A percentile compares a stretch with the other conserved stretches of the same genome.
Evolutionary conservation across 768 basidiomycete genomes (phyloP).

Genomic region (Macrolepiota albuminosa): DNA sequence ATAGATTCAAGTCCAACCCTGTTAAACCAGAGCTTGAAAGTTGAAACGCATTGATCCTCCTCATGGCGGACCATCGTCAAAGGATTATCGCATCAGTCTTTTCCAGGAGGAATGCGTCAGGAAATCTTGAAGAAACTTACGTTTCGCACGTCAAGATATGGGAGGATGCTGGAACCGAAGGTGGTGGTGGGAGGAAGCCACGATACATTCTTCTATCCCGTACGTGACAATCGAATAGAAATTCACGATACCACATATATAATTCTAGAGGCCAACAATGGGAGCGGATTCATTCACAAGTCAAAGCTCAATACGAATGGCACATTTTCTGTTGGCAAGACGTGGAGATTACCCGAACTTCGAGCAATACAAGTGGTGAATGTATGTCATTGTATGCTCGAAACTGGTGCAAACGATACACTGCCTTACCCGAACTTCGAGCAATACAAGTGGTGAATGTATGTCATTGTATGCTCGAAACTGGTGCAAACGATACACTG

Average conservation of each 20-base stretch:
- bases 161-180: slow-evolving; percentile 75
- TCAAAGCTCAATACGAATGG: slow-evolving; percentile 94
- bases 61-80: slow-evolving; percentile 50
- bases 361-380: slow-evolving; percentile 70
- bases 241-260: slow-evolving; percentile 7
- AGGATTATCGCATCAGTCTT: slow-evolving; percentile 84
- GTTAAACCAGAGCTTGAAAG: background rate
- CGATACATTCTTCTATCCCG: slow-evolving; percentile 89
- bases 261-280: slow-evolving; percentile 51
- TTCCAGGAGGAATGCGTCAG: slow-evolving; percentile 60
- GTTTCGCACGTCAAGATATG: slow-evolving; percentile 89
- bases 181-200: slow-evolving; percentile 72
- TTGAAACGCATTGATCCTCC: background rate
- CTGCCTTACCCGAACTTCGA: slow-evolving; percentile 65
- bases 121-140: slow-evolving; percentile 71
- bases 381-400: slow-evolving; percentile 41
- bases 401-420: slow-evolving; percentile 4
- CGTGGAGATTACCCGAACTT: slow-evolving; percentile 85
- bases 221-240: slow-evolving; percentile 39
- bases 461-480: slow-evolving; percentile 24
- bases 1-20: background rate
- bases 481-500: slow-evolving; percentile 10
- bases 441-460: slow-evolving; percentile 75
- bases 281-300: slow-evolving; percentile 83
- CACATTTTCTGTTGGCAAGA: slow-evolving; percentile 95